Base-by-base conservation (phyloP, 192 early-diverging fungal genomes). In the Paraglomus brasilianum region DNA sequence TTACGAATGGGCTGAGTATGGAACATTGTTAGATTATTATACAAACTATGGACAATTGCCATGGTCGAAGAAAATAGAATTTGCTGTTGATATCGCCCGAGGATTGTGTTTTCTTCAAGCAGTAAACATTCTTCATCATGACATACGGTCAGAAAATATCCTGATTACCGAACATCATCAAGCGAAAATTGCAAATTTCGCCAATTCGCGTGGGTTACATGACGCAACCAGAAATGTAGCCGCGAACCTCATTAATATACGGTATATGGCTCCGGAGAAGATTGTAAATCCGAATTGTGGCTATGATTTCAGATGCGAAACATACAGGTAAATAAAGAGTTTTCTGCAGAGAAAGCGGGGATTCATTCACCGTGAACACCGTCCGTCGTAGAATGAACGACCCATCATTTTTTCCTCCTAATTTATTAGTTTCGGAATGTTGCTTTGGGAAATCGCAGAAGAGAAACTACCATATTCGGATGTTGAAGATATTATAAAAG, bases 41-140 rank as follows among this genome's bases (percentile, higher is more conserved):
- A 53, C 51, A 9, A 72, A 74, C 39, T 76, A 67, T 55, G 41
- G 71, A 39, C 30, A 45, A 8, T 50, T 77, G 5, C 62, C 70
- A 24, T 77, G 75, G 75, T 40, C 10, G 6, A 70, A 60, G 22
- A 80, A 80, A 42, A 40, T 80, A 46, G 48, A 55, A 24, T 52
- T 80, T 41, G 78, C 78, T 8, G 53, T 68, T 10, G 78, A 80
- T 38, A 71, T 76, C 4, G 60, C 75, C 4, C 58, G 75, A 36
- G 78, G 75, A 15, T 55, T 80, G 47, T 74, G 61, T 59, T 80
- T 77, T 45, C 71, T 80, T 62, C 74, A 79, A 10, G 58, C 57
- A 48, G 74, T 68, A 52, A 71, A 73, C 44, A 79, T 79, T 63
- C 71, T 70, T 21, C 77, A 79, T 46, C 77, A 79, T 50, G 78